These are phyloP conservation scores for Gloeophyllum trabeum DNA, from an alignment of 768 basidiomycete genomes.

Conservation along the genomic window DNA sequence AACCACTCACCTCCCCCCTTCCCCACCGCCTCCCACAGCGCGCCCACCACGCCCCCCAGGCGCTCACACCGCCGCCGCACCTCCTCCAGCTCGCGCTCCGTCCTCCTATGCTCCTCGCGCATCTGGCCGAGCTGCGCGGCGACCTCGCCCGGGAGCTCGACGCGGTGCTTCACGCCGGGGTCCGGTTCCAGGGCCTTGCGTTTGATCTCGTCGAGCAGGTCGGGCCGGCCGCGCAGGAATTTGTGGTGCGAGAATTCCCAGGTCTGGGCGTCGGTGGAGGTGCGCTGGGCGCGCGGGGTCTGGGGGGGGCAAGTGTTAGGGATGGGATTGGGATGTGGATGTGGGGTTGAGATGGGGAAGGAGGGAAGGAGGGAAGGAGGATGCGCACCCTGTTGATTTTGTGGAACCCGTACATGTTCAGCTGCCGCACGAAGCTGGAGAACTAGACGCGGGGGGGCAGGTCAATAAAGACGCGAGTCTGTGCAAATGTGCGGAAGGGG, in stretches of 20 bases:
- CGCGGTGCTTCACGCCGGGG: constrained; percentile 55
- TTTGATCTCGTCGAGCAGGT: constrained; percentile 78
- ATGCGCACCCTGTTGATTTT: constrained; percentile 75
- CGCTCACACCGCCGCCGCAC: constrained; percentile 56
- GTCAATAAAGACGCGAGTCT: constrained; percentile 4
- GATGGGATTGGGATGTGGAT: background rate
- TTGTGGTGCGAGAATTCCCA: constrained; percentile 89
- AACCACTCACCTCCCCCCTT: constrained; percentile 37
- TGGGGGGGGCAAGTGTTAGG: constrained; percentile 17
- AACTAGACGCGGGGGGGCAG: constrained; percentile 37
- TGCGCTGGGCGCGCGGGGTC: constrained; percentile 77
- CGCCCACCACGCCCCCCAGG: constrained; percentile 44
- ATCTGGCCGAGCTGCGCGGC: constrained; percentile 53
- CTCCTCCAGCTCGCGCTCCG: constrained; percentile 36
- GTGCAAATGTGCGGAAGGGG: constrained; percentile 3
- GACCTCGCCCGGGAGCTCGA: constrained; percentile 77
- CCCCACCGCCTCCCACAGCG: constrained; percentile 51
- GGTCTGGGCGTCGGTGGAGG: constrained; percentile 69
- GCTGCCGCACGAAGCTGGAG: constrained; percentile 87
- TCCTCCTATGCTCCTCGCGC: constrained; percentile 59
- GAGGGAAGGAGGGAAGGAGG: constrained; percentile 1
- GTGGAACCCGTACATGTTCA: constrained; percentile 96
- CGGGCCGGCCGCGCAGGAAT: constrained; percentile 70
- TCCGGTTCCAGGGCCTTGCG: constrained; percentile 79
- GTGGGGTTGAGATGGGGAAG: constrained; percentile 1